phyloP scores from a whole-genome alignment of 306 rosid genomes.

The Prunus salicina region DNA sequence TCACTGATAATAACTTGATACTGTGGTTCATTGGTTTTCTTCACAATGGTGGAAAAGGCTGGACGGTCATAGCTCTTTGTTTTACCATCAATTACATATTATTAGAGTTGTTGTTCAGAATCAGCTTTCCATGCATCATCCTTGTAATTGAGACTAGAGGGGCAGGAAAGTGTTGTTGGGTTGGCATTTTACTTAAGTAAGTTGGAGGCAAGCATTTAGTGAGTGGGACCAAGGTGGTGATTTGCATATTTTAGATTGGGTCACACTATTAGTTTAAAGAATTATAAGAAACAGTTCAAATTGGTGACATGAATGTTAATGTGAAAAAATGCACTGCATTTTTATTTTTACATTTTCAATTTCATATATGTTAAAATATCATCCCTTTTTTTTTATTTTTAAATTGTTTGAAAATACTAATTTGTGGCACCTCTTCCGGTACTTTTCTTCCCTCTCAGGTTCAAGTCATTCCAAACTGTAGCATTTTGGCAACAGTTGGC shows the following conservation, averaged over 20 bases:
- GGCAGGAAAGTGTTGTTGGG: not conserved
- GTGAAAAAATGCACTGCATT: not conserved
- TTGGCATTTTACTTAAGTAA: not conserved
- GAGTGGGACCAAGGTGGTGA: slow-evolving; percentile 2
- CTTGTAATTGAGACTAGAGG: too few species aligned
- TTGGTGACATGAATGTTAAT: not conserved
- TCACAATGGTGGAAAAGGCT: too few species aligned
- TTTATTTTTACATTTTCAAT: not conserved
- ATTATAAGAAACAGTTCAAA: not conserved
- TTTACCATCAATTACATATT: not conserved
- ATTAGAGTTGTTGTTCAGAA: not conserved
- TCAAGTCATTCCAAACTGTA: slow-evolving; percentile 84
- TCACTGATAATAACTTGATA: not conserved
- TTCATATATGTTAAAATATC: not conserved
- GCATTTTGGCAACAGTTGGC: slow-evolving; percentile 98
- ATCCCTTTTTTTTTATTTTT: not conserved
- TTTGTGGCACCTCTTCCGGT: slow-evolving; percentile 15
- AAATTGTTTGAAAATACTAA: not conserved
- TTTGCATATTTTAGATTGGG: not conserved
- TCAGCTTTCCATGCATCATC: not conserved
- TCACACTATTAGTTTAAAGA: not conserved
- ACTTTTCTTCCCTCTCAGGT: slow-evolving; percentile 55
- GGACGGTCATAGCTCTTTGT: not conserved
- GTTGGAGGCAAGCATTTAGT: not conserved
- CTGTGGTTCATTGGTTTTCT: not conserved